Evolutionary conservation across 2,329 filamentous ascomycete genomes (phyloP).

Genomic region (Drechslerella coelobrocha): DNA sequence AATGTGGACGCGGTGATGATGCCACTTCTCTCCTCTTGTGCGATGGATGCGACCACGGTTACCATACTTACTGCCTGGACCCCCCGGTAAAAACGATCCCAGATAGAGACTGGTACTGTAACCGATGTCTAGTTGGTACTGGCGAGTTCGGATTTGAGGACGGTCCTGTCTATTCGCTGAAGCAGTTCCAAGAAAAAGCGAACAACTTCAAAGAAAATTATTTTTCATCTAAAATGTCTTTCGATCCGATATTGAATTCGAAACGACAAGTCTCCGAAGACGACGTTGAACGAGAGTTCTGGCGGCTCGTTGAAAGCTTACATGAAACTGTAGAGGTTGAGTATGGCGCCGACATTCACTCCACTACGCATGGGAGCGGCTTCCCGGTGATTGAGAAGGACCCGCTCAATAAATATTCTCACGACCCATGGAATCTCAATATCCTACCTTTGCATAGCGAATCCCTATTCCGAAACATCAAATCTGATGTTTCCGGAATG

Average conservation of each 20-base stretch:
- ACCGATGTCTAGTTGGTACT: slow-evolving; percentile 91
- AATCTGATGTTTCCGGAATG: slow-evolving; percentile 98
- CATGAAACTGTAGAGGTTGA: slow-evolving; percentile 97
- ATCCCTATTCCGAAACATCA: slow-evolving; percentile 94
- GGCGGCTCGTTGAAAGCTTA: slow-evolving; percentile 89
- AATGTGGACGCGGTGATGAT: slow-evolving; percentile 81
- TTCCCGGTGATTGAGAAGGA: slow-evolving; percentile 94
- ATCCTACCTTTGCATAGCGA: slow-evolving; percentile 88
- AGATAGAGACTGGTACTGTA: slow-evolving; percentile 92
- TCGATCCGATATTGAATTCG: slow-evolving; percentile 81
- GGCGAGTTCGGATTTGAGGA: slow-evolving; percentile 98
- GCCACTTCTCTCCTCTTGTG: slow-evolving; percentile 75
- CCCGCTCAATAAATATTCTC: slow-evolving; percentile 83
- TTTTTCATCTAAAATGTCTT: slow-evolving; percentile 88
- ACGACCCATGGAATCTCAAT: slow-evolving; percentile 95
- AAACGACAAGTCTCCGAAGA: slow-evolving; percentile 86
- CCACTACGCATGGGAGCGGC: slow-evolving; percentile 94
- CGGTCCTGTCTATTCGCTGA: slow-evolving; percentile 91
- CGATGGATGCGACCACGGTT: slow-evolving; percentile 89
- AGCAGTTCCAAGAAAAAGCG: slow-evolving; percentile 94
- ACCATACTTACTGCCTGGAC: slow-evolving; percentile 86
- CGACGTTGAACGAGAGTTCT: slow-evolving; percentile 95
- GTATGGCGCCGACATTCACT: slow-evolving; percentile 97
- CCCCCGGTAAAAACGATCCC: slow-evolving; percentile 79
- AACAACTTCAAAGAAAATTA: slow-evolving; percentile 94